phyloP scores from a whole-genome alignment of 2,329 filamentous ascomycete species.

The Cladophialophora psammophila region DNA sequence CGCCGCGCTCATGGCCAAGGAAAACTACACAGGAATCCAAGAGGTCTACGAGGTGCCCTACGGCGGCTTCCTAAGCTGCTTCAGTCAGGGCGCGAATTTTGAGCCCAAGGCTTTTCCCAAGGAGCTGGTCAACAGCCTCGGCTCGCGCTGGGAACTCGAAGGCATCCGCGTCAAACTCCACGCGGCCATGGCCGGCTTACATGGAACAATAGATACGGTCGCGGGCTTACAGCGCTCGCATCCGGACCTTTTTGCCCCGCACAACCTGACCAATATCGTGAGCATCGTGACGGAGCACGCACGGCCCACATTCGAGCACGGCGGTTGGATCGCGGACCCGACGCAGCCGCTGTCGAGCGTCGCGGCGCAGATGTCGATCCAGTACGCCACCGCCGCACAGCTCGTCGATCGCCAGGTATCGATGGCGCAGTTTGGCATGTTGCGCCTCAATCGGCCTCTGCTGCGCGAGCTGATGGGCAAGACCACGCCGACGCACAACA shows the following conservation, averaged over 20 bases:
- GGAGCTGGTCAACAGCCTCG: conserved; percentile 46
- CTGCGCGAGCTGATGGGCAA: conserved; percentile 49
- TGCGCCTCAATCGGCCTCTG: conserved; percentile 47
- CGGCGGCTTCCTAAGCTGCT: conserved; percentile 52
- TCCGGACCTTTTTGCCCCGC: conserved; percentile 37
- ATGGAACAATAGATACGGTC: conserved; percentile 49
- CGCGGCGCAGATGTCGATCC: conserved; percentile 51
- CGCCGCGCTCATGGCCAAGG: conserved; percentile 48
- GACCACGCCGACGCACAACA: conserved; percentile 37
- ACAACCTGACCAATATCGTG: conserved; percentile 37
- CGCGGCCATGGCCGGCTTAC: conserved; percentile 48
- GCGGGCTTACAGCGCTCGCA: conserved; percentile 44
- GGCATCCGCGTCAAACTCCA: conserved; percentile 50
- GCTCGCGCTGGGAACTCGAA: conserved; percentile 48
- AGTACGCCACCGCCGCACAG: conserved; percentile 49
- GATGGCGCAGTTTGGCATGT: conserved; percentile 44
- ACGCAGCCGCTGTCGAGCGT: conserved; percentile 46
- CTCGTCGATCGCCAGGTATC: conserved; percentile 49
- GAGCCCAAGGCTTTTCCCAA: conserved; percentile 41
- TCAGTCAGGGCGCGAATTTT: conserved; percentile 45
- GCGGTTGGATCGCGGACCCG: conserved; percentile 46
- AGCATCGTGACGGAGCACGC: conserved; percentile 45
- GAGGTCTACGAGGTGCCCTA: conserved; percentile 52
- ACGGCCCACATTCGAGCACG: conserved; percentile 46
- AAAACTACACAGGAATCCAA: conserved; percentile 53